A percentile compares a stretch with the other conserved stretches of the same genome.
Evolutionary conservation across 441 rosid species (phyloP).

Genomic region (Theobroma grandiflorum): DNA sequence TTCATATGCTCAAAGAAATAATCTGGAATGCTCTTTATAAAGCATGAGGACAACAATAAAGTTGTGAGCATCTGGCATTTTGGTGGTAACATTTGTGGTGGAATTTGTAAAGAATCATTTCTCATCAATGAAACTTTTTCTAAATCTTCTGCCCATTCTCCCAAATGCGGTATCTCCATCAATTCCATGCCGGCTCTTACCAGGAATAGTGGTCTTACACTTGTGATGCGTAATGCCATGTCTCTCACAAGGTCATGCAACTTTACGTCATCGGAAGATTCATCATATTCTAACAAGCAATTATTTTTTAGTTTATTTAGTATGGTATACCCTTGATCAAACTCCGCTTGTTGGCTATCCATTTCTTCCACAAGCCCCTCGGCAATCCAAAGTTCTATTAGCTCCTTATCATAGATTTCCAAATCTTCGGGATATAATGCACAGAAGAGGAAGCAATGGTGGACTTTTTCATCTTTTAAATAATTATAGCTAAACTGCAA

Average conservation of each 20-base stretch:
- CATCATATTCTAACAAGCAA: neutral
- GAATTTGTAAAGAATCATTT: slow-evolving; percentile 6
- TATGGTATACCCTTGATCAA: slow-evolving; percentile 15
- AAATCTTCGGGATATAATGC: slow-evolving; percentile 10
- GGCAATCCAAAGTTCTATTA: slow-evolving; percentile 4
- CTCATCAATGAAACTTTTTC: slow-evolving; percentile 30
- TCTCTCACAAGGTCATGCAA: slow-evolving; percentile 35
- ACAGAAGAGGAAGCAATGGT: slow-evolving; percentile 29
- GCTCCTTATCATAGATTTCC: neutral
- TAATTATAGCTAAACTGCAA: neutral
- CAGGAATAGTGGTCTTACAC: slow-evolving; percentile 20
- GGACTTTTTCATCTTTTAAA: neutral
- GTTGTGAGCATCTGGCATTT: slow-evolving; percentile 28
- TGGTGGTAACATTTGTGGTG: neutral
- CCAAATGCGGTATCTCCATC: slow-evolving; percentile 9
- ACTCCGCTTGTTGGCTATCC: neutral
- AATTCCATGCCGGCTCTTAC: slow-evolving; percentile 24
- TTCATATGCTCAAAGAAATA: slow-evolving; percentile 30
- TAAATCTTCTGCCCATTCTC: slow-evolving; percentile 30
- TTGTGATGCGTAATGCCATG: slow-evolving; percentile 22
- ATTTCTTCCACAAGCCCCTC: neutral
- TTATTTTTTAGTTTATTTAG: neutral
- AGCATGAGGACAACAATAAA: slow-evolving; percentile 5
- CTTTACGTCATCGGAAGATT: neutral
- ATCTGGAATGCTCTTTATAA: neutral